Evolutionary conservation across 2,329 filamentous ascomycete genomes (phyloP), one percentile per base, ranked within the genome.

Genomic region (Coniochaeta pulveracea): DNA sequence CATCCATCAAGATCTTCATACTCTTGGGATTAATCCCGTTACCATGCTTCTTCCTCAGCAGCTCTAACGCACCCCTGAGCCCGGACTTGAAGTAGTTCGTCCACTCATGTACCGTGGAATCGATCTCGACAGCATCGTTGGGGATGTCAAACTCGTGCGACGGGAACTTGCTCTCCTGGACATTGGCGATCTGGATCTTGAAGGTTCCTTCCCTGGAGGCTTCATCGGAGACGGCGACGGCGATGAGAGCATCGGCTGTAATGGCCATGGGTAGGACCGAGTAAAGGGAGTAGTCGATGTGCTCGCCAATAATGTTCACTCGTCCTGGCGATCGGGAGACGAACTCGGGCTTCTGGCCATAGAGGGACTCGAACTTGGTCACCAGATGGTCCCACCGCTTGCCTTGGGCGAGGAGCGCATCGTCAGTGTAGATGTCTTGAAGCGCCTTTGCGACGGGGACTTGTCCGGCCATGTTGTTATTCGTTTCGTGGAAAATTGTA

Each of bases 1-100:
- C 91, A 56, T 96, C 84, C 53, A 94, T 80, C 34, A 96, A 63
- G 34, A 96, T 72, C 45, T 93, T 76, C 79, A 98, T 85, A 47
- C 82, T 81, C 31, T 71, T 69, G 3, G 85, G 80, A 26, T 65
- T 66, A 50, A 85, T 81, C 29, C 64, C 61, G 27, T 45, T 47
- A 21, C 72, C 72, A 19, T 68, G 51, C 52, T 80, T 80, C 57
- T 77, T 74, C 51, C 75, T 69, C 42, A 98, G 63, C 38, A 93
- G 66, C 47, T 83, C 73, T 36, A 94, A 60, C 1, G 89, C 89
- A 19, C 88, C 91, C 22, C 75, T 67, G 32, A 96, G 65, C 0
- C 91, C 91, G 34, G 85, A 84, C 62, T 91, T 93, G 73, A 98
- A 96, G 67, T 98, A 98, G 56, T 96, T 98, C 37, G 85, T 83